Conservation (phyloP, 2,329 filamentous ascomycete genomes). For the Thermomyces lanuginosus region DNA sequence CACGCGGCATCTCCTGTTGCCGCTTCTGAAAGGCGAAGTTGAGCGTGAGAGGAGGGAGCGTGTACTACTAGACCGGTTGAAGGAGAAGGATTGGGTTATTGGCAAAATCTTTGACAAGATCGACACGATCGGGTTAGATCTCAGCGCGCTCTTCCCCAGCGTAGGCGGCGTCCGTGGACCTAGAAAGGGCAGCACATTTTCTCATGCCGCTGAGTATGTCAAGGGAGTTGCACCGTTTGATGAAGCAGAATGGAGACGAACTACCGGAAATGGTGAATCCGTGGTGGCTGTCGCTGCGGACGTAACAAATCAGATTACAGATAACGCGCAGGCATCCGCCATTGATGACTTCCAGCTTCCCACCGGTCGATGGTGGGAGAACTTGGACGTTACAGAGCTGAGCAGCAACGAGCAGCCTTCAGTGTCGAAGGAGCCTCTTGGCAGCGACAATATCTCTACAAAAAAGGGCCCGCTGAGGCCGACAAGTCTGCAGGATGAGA, state of each 20-base stretch:
- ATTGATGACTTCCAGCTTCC: conserved; percentile 8
- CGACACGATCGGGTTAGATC: conserved; percentile 38
- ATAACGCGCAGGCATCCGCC: conserved; percentile 1
- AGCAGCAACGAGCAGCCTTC: background rate
- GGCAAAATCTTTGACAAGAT: conserved; percentile 42
- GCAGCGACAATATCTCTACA: background rate
- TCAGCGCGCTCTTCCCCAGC: conserved; percentile 41
- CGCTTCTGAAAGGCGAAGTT: conserved; percentile 35
- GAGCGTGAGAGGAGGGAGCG: conserved; percentile 32
- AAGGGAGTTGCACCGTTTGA: conserved; percentile 40
- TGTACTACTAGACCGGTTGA: conserved; percentile 34
- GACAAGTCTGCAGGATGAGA: conserved; percentile 19
- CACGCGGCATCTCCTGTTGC: conserved; percentile 36
- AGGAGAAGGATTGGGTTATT: conserved; percentile 44
- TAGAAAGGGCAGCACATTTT: conserved; percentile 30
- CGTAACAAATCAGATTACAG: conserved; percentile 10
- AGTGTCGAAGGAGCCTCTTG: background rate
- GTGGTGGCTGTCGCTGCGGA: conserved; percentile 6
- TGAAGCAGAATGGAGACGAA: conserved; percentile 29
- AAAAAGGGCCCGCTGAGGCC: conserved; percentile 13
- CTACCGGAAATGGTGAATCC: conserved; percentile 9
- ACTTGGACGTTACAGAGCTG: conserved; percentile 7
- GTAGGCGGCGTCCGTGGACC: conserved; percentile 30
- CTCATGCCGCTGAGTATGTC: conserved; percentile 38
- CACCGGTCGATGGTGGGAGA: conserved; percentile 20